phyloP scores from a whole-genome alignment of 2,329 filamentous ascomycete genomes.

The Scytalidium sp. region DNA sequence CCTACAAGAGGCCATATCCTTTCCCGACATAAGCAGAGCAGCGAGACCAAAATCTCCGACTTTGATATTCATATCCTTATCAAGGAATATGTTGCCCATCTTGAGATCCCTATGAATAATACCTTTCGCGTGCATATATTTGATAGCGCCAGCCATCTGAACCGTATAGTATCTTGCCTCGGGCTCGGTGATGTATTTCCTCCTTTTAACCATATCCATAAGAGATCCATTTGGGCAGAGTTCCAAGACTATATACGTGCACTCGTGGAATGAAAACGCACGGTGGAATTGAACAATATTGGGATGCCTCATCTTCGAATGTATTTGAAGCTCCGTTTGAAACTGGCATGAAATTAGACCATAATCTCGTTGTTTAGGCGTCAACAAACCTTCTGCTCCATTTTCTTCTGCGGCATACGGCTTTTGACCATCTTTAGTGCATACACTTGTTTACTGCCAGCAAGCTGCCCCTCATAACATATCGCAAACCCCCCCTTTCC shows the following conservation, averaged over 20 bases:
- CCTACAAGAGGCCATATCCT: slow-evolving; percentile 77
- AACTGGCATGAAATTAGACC: slow-evolving; percentile 42
- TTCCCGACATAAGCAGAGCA: slow-evolving; percentile 85
- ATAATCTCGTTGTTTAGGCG: neutral
- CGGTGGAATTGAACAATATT: slow-evolving; percentile 96
- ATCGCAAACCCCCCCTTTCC: slow-evolving; percentile 83
- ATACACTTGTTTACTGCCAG: slow-evolving; percentile 63
- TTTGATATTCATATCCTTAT: slow-evolving; percentile 94
- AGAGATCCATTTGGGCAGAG: slow-evolving; percentile 93
- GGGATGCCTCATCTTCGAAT: slow-evolving; percentile 94
- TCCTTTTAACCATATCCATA: slow-evolving; percentile 95
- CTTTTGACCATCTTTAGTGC: slow-evolving; percentile 83
- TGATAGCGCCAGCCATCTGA: slow-evolving; percentile 94
- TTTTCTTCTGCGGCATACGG: slow-evolving; percentile 72
- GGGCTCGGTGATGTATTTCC: slow-evolving; percentile 86
- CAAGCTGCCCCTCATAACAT: slow-evolving; percentile 69
- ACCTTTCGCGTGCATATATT: slow-evolving; percentile 93
- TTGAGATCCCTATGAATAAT: slow-evolving; percentile 97
- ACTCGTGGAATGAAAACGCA: slow-evolving; percentile 85
- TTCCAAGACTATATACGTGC: slow-evolving; percentile 92
- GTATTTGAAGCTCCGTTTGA: slow-evolving; percentile 88
- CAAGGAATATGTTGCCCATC: slow-evolving; percentile 96
- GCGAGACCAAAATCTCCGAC: slow-evolving; percentile 96
- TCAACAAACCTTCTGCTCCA: slow-evolving; percentile 72
- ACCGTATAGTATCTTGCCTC: slow-evolving; percentile 93